Evolutionary conservation across 2,329 filamentous ascomycete species (phyloP), one percentile per base, ranked within the genome.

Genomic region (Ophiostoma montium): DNA sequence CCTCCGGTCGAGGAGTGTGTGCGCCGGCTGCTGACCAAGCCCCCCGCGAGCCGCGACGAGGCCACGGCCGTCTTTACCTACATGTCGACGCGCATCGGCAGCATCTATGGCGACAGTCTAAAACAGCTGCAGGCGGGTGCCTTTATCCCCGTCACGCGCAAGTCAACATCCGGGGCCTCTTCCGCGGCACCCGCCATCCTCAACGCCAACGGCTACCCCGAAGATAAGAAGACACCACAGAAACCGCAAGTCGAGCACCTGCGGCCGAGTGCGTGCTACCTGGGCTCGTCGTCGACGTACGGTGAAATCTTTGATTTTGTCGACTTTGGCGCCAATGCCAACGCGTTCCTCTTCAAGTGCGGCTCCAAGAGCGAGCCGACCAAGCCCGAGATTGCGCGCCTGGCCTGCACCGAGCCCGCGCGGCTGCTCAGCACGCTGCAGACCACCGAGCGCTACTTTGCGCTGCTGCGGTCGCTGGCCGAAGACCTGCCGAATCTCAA

Each of bases 301-400:
- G 84, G 79, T 11, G 85, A 94, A 31, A 94, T 98, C 31, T 95
- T 98, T 56, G 88, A 96, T 61, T 98, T 95, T 64, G 89, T 96
- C 13, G 86, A 96, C 61, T 98, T 95, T 66, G 88, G 90, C 0
- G 68, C 74, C 32, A 81, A 90, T 60, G 90, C 86, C 2, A 96
- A 96, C 59, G 72, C 84, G 0, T 98, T 98, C 59, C 68, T 98
- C 16, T 77, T 88, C 57, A 85, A 86, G 54, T 86, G 89, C 55
- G 92, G 92, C 10, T 90, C 88, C 3, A 95, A 94, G 64, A 81
- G 78, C 54, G 90, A 98, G 63, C 92, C 92, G 4, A 94, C 84
- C 3, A 92, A 86, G 57, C 63, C 77, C 3, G 92, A 98, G 63
- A 77, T 98, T 56, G 90, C 89, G 5, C 74, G 78, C 35, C 79